These are phyloP conservation scores for Clitopilus passeckerianus DNA, from an alignment of 768 basidiomycete species.

Conservation along the genomic window DNA sequence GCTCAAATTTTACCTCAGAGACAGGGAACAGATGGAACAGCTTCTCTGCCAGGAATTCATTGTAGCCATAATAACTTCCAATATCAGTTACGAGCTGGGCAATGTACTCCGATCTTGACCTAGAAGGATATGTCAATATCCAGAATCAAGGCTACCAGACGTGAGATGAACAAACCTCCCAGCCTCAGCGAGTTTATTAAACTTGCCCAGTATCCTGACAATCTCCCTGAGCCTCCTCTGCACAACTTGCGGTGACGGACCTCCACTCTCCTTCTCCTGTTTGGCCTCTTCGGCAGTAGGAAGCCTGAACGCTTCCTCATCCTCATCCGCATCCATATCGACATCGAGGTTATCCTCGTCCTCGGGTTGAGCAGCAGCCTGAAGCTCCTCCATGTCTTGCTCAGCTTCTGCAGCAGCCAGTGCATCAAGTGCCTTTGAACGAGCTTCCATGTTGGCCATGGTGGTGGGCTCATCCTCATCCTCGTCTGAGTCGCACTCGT, in stretches of 20 bases:
- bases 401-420: slow-evolving; percentile 63
- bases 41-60: slow-evolving; percentile 91
- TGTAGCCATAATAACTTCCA: slow-evolving; percentile 96
- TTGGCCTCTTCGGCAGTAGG: slow-evolving; percentile 71
- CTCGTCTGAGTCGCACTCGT: slow-evolving; percentile 41
- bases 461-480: slow-evolving; percentile 58
- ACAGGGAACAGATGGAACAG: slow-evolving; percentile 91
- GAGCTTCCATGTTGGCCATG: slow-evolving; percentile 76
- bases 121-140: slow-evolving; percentile 23
- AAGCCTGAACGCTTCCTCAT: slow-evolving; percentile 53
- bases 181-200: slow-evolving; percentile 60
- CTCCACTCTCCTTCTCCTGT: slow-evolving; percentile 62
- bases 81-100: slow-evolving; percentile 88
- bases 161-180: slow-evolving; percentile 48
- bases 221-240: slow-evolving; percentile 79
- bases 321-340: slow-evolving; percentile 40
- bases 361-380: slow-evolving; percentile 47
- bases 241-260: slow-evolving; percentile 69
- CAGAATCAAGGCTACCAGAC: background rate
- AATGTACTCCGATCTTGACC: slow-evolving; percentile 86
- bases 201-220: slow-evolving; percentile 66
- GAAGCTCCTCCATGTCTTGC: slow-evolving; percentile 63
- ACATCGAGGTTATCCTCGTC: slow-evolving; percentile 40
- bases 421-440: slow-evolving; percentile 73
- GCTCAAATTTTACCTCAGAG: slow-evolving; percentile 59